Base-by-base conservation (phyloP, 306 rosid genomes). In the Hippophae rhamnoides region DNA sequence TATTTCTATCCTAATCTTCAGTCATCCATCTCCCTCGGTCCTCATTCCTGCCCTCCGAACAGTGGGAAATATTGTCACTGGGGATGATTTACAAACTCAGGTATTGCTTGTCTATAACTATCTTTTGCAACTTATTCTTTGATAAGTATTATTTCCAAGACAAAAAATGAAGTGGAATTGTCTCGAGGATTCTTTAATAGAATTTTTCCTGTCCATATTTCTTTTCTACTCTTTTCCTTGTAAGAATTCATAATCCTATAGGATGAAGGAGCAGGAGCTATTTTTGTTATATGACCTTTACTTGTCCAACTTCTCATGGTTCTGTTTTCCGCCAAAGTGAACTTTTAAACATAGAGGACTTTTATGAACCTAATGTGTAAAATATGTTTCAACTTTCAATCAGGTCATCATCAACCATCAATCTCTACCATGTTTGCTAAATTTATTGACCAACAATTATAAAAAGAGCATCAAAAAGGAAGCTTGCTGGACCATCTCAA, bases 51-150 rank as follows among this genome's bases (percentile, higher is more conserved):
- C 97, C 65, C 95, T 90, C 48, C 90, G 97, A 7, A 90, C 95
- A 0, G 97, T 84, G 55, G 97, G 97, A 73, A 86, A 89, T 65
- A 89, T 89, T 54, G 97, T 89, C 63, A 89, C 97, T 2, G 97
- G 97, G 72, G 97, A 90, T 78, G 97, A 90, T 75, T 49, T 73
- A 81, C 97, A 90, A 76, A 90, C 97, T 66, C 97, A 89, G 95
- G 97, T 86, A 86, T 66, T 62, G 38, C 10, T 51, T 47, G 3
- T 14, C 51, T 61, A 11, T 67, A 8, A 47, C 26, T 56, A 44
- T 46, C 27, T 46, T 46, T 41, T 3, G 6, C 51, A 13, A 6
- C 44, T 13, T 43, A 55, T 51, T 47, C 41, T 18, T 38, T 50
- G 51, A 49, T 42, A 5, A 38, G 27, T 10, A n/a, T 13, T 53